phyloP scores from a whole-genome alignment of 352 stramenopile species.

The Globisporangium emineosum region DNA sequence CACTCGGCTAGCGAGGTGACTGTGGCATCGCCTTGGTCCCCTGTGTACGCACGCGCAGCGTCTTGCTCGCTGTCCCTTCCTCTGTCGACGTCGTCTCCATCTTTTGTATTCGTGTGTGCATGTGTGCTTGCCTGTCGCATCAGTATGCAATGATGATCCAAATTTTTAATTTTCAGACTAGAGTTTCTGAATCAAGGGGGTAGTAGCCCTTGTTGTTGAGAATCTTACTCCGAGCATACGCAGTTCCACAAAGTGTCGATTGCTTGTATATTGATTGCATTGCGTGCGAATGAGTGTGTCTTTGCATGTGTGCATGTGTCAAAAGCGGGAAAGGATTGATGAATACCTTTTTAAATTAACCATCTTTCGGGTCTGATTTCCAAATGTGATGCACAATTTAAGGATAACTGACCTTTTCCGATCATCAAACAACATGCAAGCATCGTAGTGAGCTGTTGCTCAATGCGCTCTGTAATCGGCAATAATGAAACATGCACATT shows the following conservation, averaged over 20 bases:
- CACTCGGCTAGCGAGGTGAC: not conserved
- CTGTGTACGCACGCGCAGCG: too few species aligned
- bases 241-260: slow-evolving; percentile 16
- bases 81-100: not conserved
- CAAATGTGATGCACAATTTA: slow-evolving; percentile 76
- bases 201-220: slow-evolving; percentile 86
- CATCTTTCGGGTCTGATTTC: slow-evolving; percentile 92
- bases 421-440: slow-evolving; percentile 5
- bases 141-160: slow-evolving; percentile 77
- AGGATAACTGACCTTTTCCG: slow-evolving; percentile 79
- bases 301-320: not conserved
- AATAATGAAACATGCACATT: not conserved
- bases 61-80: not conserved
- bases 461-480: not conserved
- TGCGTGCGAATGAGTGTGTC: slow-evolving; percentile 10
- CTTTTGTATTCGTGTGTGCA: not conserved
- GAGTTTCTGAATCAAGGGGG: slow-evolving; percentile 88
- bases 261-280: slow-evolving; percentile 8
- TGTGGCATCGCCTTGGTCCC: too few species aligned
- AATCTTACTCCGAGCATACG: slow-evolving; percentile 72
- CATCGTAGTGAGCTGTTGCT: not conserved
- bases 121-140: slow-evolving; percentile 12
- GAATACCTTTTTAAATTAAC: slow-evolving; percentile 80
- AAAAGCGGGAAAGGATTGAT: slow-evolving; percentile 55
- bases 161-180: slow-evolving; percentile 87